Evolutionary conservation across 768 basidiomycete genomes (phyloP).

Genomic region (Lactarius sp.): DNA sequence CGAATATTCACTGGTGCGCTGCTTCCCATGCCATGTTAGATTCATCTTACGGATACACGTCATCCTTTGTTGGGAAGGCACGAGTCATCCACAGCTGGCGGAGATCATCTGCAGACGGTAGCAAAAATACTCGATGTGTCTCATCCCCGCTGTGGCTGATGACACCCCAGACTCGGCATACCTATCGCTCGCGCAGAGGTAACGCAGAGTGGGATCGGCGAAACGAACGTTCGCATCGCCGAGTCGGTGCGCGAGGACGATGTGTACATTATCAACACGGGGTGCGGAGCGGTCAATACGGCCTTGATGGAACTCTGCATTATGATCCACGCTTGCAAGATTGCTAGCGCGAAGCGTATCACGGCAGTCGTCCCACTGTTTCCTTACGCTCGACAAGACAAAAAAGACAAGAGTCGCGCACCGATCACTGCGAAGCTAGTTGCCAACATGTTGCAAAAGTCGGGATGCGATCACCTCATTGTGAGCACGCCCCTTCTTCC

Average conservation of each 20-base stretch:
- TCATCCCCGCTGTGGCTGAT: background rate
- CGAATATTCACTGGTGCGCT: conserved; percentile 54
- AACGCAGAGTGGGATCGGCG: conserved; percentile 83
- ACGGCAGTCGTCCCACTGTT: conserved; percentile 98
- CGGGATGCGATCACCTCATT: conserved; percentile 95
- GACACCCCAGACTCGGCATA: conserved; percentile 69
- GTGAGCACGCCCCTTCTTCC: conserved; percentile 43
- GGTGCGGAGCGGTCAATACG: conserved; percentile 82
- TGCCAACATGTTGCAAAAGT: conserved; percentile 92
- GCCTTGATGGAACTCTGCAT: conserved; percentile 98
- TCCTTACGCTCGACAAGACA: conserved; percentile 97
- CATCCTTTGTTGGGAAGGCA: conserved; percentile 48
- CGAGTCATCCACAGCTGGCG: conserved; percentile 92
- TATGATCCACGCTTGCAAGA: conserved; percentile 99
- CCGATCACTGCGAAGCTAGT: conserved; percentile 98
- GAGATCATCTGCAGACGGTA: conserved; percentile 92
- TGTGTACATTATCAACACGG: conserved; percentile 97
- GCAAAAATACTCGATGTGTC: conserved; percentile 23
- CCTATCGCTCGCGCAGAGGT: conserved; percentile 85
- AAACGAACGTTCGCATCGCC: conserved; percentile 85
- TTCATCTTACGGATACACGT: background rate
- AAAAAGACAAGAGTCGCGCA: conserved; percentile 98
- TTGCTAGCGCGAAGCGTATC: conserved; percentile 96
- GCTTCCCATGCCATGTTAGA: background rate
- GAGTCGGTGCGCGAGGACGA: conserved; percentile 98